Base-by-base conservation (phyloP, 2,329 filamentous ascomycete genomes). In the Onygenales sp. region DNA sequence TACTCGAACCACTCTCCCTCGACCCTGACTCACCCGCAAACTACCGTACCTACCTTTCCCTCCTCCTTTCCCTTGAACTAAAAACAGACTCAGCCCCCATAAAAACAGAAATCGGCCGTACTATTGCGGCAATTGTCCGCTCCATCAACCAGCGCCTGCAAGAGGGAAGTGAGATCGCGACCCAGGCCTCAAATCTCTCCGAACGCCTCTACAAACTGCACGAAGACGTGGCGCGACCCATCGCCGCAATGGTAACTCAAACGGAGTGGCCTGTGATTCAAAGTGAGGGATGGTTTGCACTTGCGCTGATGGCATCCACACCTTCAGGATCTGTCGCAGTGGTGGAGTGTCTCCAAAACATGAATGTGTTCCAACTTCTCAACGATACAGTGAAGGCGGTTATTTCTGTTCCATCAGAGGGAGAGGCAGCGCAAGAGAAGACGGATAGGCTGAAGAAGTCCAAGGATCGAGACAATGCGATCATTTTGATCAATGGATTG, bases 241-340 rank as follows among this genome's bases (percentile, higher is more conserved):
- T 75, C 36, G 69, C 66, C 45, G 65, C 67, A 31, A 75, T 77
- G 70, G 61, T 74, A 21, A 66, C 65, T 2, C 73, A 77, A 53
- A 67, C 70, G 4, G 70, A 74, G 54, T 77, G 74, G 70, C 71
- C 73, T 17, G 70, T 76, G 36, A 68, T 77, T 45, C 66, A 71
- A 21, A 74, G 72, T 48, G 74, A 77, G 59, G 75, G 73, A 2
- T 74, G 74, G 68, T 76, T 77, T 61, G 72, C 73, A 11, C 60
- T 77, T 32, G 74, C 73, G 4, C 55, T 77, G 44, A 74, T 77
- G 67, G 70, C 71, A 8, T 69, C 67, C 6, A 65, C 55, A 48
- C 58, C 60, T 14, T 56, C 59, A 0, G 70, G 72, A 2, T 62
- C 64, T 53, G 45, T 53, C 9, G 65, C 67, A 1, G 69, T 70